Evolutionary conservation across 2,329 filamentous ascomycete genomes (phyloP).

Genomic region (Xylariales sp.): DNA sequence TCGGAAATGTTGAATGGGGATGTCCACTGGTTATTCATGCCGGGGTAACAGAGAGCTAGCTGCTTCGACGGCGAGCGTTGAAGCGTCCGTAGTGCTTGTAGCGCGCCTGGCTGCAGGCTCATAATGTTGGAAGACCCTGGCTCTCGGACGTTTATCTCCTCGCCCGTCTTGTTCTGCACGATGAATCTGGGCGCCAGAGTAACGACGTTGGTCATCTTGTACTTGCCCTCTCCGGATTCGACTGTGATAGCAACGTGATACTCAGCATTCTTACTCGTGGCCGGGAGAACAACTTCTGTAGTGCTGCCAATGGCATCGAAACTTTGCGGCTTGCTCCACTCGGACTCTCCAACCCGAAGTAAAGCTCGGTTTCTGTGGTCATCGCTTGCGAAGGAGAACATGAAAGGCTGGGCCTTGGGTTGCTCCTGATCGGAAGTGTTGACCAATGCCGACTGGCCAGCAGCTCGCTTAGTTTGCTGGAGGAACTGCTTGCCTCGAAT

Average conservation of each 20-base stretch:
- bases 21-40: conserved; percentile 95
- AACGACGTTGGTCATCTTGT: conserved; percentile 94
- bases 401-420: conserved; percentile 79
- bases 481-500: conserved; percentile 87
- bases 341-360: conserved; percentile 81
- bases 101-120: conserved; percentile 69
- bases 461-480: conserved; percentile 74
- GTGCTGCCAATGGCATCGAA: conserved; percentile 96
- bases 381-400: conserved; percentile 90
- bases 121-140: conserved; percentile 85
- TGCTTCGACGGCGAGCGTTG: conserved; percentile 82
- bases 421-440: conserved; percentile 47
- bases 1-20: conserved; percentile 97
- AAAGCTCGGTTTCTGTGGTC: conserved; percentile 89
- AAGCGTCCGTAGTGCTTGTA: conserved; percentile 86
- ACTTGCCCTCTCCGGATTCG: conserved; percentile 90
- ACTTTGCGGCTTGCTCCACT: conserved; percentile 96
- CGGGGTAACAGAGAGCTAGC: conserved; percentile 86
- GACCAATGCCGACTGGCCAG: conserved; percentile 67
- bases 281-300: conserved; percentile 79
- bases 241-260: conserved; percentile 90
- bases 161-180: conserved; percentile 85
- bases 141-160: conserved; percentile 86
- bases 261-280: conserved; percentile 66
- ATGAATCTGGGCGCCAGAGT: conserved; percentile 91